Evolutionary conservation across 2,329 filamentous ascomycete species (phyloP).

Genomic region (Trichophyton verrucosum): DNA sequence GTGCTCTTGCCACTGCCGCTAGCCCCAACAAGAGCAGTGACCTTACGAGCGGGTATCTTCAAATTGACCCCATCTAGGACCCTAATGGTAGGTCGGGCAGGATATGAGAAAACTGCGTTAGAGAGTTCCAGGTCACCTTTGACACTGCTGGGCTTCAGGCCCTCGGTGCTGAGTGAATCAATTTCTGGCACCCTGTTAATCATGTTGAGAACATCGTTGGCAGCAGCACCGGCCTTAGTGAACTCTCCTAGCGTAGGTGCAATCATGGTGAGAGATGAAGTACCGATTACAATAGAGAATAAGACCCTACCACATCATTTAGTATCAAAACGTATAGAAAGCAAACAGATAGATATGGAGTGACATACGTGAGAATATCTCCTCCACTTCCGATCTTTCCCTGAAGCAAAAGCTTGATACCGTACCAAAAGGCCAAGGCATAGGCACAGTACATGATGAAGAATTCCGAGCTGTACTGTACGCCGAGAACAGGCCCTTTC

Average conservation of each 20-base stretch:
- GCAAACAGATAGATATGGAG: neutral
- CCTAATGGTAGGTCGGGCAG: slow-evolving; percentile 32
- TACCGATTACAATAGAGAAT: slow-evolving; percentile 25
- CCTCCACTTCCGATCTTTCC: slow-evolving; percentile 17
- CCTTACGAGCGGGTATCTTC: slow-evolving; percentile 35
- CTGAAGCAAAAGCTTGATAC: slow-evolving; percentile 19
- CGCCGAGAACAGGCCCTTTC: slow-evolving; percentile 19
- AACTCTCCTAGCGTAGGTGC: slow-evolving; percentile 32
- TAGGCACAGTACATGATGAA: slow-evolving; percentile 25
- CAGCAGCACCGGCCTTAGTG: slow-evolving; percentile 32
- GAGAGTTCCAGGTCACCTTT: slow-evolving; percentile 30
- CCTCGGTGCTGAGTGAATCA: slow-evolving; percentile 24
- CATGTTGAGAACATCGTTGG: slow-evolving; percentile 26
- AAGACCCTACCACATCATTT: slow-evolving; percentile 14
- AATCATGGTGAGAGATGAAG: slow-evolving; percentile 28
- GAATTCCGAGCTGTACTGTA: slow-evolving; percentile 22
- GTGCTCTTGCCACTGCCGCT: slow-evolving; percentile 49
- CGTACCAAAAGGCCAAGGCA: slow-evolving; percentile 26
- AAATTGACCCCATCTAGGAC: slow-evolving; percentile 35
- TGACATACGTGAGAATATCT: slow-evolving; percentile 18
- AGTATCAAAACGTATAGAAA: neutral
- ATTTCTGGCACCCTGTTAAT: slow-evolving; percentile 32
- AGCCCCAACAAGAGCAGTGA: slow-evolving; percentile 47
- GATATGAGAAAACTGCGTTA: slow-evolving; percentile 37
- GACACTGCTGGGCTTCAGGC: slow-evolving; percentile 17